Percentiles rank a stretch among this genome's conserved stretches.
Conservation (phyloP, 1,284 basidiomycete genomes). For the Omphalotus olearius region DNA sequence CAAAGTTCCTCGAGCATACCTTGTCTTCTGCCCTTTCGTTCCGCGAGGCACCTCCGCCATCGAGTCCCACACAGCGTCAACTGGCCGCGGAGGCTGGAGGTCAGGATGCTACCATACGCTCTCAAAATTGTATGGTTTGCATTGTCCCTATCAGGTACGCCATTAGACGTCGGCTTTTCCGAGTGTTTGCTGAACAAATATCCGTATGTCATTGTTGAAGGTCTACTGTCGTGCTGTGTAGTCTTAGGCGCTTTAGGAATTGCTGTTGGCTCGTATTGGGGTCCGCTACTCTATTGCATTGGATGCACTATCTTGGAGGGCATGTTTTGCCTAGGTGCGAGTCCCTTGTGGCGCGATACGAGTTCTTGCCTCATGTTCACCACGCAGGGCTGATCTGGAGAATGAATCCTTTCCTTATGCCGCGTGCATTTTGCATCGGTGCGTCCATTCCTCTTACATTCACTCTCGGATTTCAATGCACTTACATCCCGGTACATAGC, state of each 20-base stretch:
- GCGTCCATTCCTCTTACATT: conserved; percentile 15
- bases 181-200: conserved; percentile 5
- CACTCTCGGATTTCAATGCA: background rate
- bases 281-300: conserved; percentile 39
- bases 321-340: conserved; percentile 37
- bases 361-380: background rate
- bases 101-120: conserved; percentile 18
- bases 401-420: conserved; percentile 59
- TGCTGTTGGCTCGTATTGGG: conserved; percentile 37
- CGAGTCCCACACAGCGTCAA: background rate
- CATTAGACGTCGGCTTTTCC: background rate
- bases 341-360: background rate
- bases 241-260: conserved; percentile 40
- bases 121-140: conserved; percentile 21
- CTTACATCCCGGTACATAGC: conserved; percentile 24
- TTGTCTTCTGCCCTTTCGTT: too few relatives aligned
- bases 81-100: conserved; percentile 10
- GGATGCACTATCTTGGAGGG: conserved; percentile 45
- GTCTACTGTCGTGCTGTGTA: conserved; percentile 43
- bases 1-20: too few relatives aligned
- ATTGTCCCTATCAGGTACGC: conserved; percentile 17
- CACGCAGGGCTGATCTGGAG: conserved; percentile 53
- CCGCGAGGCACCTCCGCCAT: conserved; percentile 1
- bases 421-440: conserved; percentile 53
- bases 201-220: conserved; percentile 23